These are phyloP conservation scores for Globisporangium canariense DNA, from an alignment of 352 stramenopile genomes.

Conservation along the genomic window DNA sequence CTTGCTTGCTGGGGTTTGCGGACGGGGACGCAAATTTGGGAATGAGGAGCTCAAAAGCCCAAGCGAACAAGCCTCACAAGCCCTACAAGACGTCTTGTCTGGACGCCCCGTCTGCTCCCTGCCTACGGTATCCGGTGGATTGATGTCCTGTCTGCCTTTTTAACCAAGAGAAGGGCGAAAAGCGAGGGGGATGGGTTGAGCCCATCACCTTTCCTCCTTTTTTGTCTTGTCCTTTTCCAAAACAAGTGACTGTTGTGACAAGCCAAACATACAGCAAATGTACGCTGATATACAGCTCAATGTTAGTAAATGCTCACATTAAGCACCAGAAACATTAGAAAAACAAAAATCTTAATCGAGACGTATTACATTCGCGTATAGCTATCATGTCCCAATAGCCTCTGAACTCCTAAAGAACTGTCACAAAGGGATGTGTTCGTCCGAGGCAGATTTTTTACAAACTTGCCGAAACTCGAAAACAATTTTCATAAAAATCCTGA, in stretches of 20 bases:
- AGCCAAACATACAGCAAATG: not conserved
- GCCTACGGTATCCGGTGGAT: not conserved
- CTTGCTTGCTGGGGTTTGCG: slow-evolving; percentile 15
- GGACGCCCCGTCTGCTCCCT: not conserved
- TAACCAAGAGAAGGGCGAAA: not conserved
- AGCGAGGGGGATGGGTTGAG: not conserved
- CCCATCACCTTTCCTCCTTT: not conserved
- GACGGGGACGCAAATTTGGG: slow-evolving; percentile 34
- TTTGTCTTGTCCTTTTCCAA: slow-evolving; percentile 2
- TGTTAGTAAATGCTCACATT: no score
- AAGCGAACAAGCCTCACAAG: not conserved
- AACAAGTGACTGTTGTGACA: not conserved
- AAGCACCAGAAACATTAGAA: no score
- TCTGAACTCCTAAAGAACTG: not conserved
- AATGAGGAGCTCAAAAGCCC: slow-evolving; percentile 24
- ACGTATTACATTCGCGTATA: no score
- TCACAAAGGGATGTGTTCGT: not conserved
- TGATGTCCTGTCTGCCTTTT: not conserved
- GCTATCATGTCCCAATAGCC: no score
- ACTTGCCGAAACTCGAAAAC: not conserved
- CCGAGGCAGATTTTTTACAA: not conserved
- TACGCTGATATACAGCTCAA: not conserved
- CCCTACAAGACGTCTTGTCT: slow-evolving; percentile 1
- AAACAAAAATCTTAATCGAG: no score
- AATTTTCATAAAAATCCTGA: not conserved